These are phyloP conservation scores for Macroventuria anomochaeta DNA, from an alignment of 2,329 filamentous ascomycete genomes.

Conservation along the genomic window DNA sequence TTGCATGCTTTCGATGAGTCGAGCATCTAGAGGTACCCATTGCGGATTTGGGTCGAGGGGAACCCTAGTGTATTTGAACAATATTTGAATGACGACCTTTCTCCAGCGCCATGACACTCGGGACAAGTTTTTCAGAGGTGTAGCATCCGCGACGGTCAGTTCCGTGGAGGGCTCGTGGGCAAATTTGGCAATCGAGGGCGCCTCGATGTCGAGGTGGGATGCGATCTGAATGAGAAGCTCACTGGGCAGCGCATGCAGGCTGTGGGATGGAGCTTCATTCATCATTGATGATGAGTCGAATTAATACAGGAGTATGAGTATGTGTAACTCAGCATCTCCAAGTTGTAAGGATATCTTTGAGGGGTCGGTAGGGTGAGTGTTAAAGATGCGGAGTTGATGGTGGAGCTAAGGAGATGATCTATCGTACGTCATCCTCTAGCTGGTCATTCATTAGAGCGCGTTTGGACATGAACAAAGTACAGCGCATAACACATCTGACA, in stretches of 20 bases:
- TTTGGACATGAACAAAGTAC: background rate
- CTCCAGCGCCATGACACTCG: slow-evolving; percentile 43
- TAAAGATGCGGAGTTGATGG: background rate
- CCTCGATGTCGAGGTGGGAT: slow-evolving; percentile 35
- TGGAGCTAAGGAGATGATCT: background rate
- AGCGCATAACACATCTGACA: background rate
- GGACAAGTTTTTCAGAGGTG: slow-evolving; percentile 42
- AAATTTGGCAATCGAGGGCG: slow-evolving; percentile 45
- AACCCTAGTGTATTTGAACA: slow-evolving; percentile 42
- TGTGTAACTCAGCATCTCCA: background rate
- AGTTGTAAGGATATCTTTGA: background rate
- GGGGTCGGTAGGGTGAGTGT: background rate
- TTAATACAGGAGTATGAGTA: background rate
- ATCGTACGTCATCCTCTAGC: slow-evolving; percentile 11
- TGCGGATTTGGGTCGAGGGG: slow-evolving; percentile 36
- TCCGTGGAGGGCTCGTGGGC: slow-evolving; percentile 38
- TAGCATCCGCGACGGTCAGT: slow-evolving; percentile 31
- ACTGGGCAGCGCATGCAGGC: slow-evolving; percentile 43
- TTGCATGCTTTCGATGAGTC: slow-evolving; percentile 45
- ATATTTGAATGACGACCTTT: slow-evolving; percentile 38
- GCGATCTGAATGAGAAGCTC: slow-evolving; percentile 47
- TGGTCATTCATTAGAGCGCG: background rate
- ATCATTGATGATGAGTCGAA: background rate
- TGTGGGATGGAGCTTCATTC: background rate
- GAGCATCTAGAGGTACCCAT: slow-evolving; percentile 45